Evolutionary conservation across 23 red algal genomes (phyloP), one percentile per base, ranked within the genome.

Genomic region (Pyropia yezoensis): DNA sequence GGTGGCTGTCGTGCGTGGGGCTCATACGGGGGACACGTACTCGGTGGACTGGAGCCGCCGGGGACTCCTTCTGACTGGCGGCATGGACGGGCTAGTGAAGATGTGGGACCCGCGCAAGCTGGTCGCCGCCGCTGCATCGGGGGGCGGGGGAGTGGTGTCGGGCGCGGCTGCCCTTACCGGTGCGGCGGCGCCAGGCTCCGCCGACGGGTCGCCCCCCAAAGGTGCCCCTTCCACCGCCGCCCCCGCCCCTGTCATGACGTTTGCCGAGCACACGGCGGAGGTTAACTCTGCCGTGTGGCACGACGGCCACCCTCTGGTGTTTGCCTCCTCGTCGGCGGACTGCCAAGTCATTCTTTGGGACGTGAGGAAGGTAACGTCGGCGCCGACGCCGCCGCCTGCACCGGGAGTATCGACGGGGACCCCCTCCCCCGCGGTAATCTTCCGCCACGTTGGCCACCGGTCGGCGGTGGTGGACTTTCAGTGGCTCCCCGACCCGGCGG

Each of bases 271-370:
- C 55, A 66, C 73, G n/a, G 61, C 77, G 32, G 60, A 77, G 19
- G 70, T 95, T 27, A 85, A 63, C 53, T 75, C 72, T 7, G 63
- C 85, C 18, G 67, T 70, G 75, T 95, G 80, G 80, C 79, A 95
- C 49, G 57, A 64, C 57, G 66, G 71, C 27, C 68, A 80, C 17
- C 69, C 74, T 27, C 61, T 63, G 16, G 65, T 79, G 5, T 82
- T 69, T 33, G 78, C 75, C 18, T 85, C 79, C 14, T 66, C 74
- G 3, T 67, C 69, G n/a, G 66, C 73, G n/a, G 79, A 83, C 59
- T 82, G 67, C 27, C 76, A 95, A 55, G 90, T 95, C 14, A 55
- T 87, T 18, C 21, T 95, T 18, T 95, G 90, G 90, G 71, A 73
- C 54, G 82, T 69, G 20, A 64, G 12, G 14, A 73, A 5, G 71